Evolutionary conservation across 352 stramenopile species (phyloP).

Genomic region (Pythium pyrilobum): DNA sequence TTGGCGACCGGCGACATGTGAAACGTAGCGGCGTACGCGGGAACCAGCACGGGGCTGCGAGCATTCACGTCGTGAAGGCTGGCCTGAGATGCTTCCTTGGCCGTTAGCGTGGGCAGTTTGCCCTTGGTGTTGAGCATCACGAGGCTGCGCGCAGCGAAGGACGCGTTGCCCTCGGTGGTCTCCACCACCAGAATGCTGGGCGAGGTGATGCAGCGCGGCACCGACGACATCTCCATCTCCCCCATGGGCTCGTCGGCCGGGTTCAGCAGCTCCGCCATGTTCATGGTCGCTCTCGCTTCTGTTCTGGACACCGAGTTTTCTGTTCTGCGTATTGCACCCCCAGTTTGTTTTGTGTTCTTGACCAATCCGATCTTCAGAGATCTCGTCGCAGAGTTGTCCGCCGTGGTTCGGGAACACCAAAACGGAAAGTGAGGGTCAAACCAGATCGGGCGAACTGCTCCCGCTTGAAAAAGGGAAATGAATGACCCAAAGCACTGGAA

Average conservation of each 20-base stretch:
- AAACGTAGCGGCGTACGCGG: neutral
- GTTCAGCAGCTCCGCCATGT: slow-evolving; percentile 29
- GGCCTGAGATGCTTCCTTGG: neutral
- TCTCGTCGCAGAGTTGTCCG: slow-evolving; percentile 6
- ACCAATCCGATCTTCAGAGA: neutral
- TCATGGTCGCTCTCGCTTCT: slow-evolving; percentile 7
- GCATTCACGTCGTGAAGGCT: neutral
- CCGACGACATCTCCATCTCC: neutral
- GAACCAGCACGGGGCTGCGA: slow-evolving; percentile 8
- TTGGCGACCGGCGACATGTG: slow-evolving; percentile 20
- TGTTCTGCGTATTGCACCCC: too few relatives aligned
- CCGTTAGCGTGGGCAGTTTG: neutral
- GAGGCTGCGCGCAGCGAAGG: slow-evolving; percentile 9
- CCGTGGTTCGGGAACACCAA: slow-evolving; percentile 2
- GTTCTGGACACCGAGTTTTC: too few relatives aligned
- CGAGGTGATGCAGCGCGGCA: neutral
- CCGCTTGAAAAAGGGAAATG: neutral
- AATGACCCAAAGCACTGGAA: too few relatives aligned
- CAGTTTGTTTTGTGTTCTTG: neutral
- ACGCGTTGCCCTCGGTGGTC: slow-evolving; percentile 8
- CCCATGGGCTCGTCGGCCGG: slow-evolving; percentile 10
- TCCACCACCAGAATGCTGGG: slow-evolving; percentile 7
- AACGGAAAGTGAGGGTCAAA: slow-evolving; percentile 7
- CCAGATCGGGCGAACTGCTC: neutral
- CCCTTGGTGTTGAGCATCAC: slow-evolving; percentile 11